Percentiles rank a stretch among this genome's conserved stretches.
Evolutionary conservation across 2,329 filamentous ascomycete genomes (phyloP).

Genomic region (Proliferodiscus dingleyae): DNA sequence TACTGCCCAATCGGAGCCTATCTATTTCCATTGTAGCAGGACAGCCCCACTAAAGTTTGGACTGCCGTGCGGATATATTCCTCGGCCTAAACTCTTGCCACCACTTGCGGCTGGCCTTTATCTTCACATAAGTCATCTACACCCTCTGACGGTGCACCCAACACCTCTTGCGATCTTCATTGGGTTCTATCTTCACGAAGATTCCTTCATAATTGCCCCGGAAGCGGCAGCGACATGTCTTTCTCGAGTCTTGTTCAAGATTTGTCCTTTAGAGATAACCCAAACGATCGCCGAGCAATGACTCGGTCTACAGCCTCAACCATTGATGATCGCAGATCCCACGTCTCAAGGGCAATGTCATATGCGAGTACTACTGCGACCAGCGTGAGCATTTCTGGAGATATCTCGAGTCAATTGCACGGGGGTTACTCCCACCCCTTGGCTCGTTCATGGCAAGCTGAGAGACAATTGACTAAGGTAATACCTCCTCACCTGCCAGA

Average conservation of each 20-base stretch:
- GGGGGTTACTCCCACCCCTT: conserved; percentile 78
- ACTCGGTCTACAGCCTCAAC: conserved; percentile 42
- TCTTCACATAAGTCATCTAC: too few species aligned
- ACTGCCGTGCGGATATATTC: too few species aligned
- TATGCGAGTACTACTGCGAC: conserved; percentile 63
- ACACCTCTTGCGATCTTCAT: too few species aligned
- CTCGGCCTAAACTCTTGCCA: too few species aligned
- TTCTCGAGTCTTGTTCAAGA: conserved; percentile 66
- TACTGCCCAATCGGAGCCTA: too few species aligned
- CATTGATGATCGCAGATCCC: conserved; percentile 55
- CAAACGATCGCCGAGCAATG: conserved; percentile 41
- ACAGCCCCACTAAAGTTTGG: too few species aligned
- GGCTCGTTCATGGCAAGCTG: conserved; percentile 75
- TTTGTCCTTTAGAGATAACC: conserved; percentile 53
- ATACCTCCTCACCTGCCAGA: background rate
- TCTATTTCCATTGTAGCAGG: too few species aligned
- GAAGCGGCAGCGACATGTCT: conserved; percentile 56
- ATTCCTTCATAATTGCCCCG: too few species aligned
- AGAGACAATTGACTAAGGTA: conserved; percentile 81
- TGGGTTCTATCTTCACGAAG: too few species aligned
- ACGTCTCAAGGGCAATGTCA: conserved; percentile 59
- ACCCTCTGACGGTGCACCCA: too few species aligned
- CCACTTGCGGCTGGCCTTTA: too few species aligned
- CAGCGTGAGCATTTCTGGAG: conserved; percentile 64
- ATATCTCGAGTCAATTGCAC: conserved; percentile 79